A percentile compares a stretch with the other conserved stretches of the same genome.
These are phyloP conservation scores for Rhizopogon parksii DNA, from an alignment of 1,284 basidiomycete species.

Conservation along the genomic window DNA sequence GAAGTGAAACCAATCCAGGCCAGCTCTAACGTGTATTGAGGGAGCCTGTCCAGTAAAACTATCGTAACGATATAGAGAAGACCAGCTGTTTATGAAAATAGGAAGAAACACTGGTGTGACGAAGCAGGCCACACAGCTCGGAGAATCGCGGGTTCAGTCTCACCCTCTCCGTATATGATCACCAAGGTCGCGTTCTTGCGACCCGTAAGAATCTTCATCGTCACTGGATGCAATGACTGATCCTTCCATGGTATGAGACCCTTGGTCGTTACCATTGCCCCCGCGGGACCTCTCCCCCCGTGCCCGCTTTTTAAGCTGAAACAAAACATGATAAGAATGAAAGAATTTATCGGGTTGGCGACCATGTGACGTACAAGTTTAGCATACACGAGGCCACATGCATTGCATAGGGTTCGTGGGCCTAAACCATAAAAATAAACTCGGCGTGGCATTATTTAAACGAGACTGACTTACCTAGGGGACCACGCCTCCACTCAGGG, in stretches of 20 bases:
- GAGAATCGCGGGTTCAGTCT: constrained; percentile 17
- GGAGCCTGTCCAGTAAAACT: not conserved
- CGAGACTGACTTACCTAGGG: constrained; percentile 50
- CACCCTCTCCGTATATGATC: constrained; percentile 30
- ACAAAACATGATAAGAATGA: constrained; percentile 12
- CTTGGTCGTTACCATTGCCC: constrained; percentile 22
- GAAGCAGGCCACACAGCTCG: constrained; percentile 1
- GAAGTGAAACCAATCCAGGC: not conserved
- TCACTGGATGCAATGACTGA: constrained; percentile 25
- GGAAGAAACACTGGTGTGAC: constrained; percentile 16
- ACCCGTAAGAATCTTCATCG: constrained; percentile 30
- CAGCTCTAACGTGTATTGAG: not conserved
- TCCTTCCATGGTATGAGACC: constrained; percentile 26
- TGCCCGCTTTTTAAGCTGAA: constrained; percentile 33
- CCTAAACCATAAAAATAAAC: constrained; percentile 30
- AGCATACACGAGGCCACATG: constrained; percentile 53
- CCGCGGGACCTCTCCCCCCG: constrained; percentile 26
- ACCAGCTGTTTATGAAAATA: constrained; percentile 9
- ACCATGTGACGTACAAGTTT: constrained; percentile 42
- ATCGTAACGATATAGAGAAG: not conserved
- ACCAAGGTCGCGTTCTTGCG: constrained; percentile 31
- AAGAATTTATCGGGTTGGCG: constrained; percentile 10
- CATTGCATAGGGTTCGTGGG: constrained; percentile 52
- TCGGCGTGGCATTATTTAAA: constrained; percentile 21
- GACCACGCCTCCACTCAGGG: constrained; percentile 76